Conservation (phyloP, 768 basidiomycete species). For the Lactarius vividus region DNA sequence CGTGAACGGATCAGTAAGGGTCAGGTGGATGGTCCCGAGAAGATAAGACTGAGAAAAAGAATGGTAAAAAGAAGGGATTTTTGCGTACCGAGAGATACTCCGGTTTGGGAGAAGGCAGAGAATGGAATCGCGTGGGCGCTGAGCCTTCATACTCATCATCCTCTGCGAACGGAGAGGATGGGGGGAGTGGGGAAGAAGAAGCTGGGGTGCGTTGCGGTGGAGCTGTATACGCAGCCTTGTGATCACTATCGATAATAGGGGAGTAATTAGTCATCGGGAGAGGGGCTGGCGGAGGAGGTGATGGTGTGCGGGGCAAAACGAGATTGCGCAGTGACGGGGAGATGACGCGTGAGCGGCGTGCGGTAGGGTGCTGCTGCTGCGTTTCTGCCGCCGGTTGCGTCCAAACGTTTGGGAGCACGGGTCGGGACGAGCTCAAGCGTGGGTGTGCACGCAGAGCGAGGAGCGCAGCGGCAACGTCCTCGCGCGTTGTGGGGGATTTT, state of each 20-base stretch:
- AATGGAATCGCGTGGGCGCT: background rate
- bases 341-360: slow-evolving; percentile 15
- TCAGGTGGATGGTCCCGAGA: slow-evolving; percentile 4
- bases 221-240: slow-evolving; percentile 3
- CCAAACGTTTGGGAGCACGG: background rate
- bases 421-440: slow-evolving; percentile 16
- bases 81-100: slow-evolving; percentile 10
- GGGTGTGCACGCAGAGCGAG: slow-evolving; percentile 24
- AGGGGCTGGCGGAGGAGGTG: slow-evolving; percentile 19
- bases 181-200: slow-evolving; percentile 26
- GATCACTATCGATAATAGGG: slow-evolving; percentile 18
- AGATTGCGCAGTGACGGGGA: slow-evolving; percentile 21
- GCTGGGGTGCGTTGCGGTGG: slow-evolving; percentile 10
- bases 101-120: slow-evolving; percentile 8
- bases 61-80: background rate
- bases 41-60: background rate
- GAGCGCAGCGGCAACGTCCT: slow-evolving; percentile 26
- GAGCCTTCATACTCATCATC: slow-evolving; percentile 11
- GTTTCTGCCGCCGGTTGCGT: background rate
- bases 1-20: background rate
- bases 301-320: slow-evolving; percentile 14
- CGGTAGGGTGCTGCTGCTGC: background rate
- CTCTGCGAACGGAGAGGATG: slow-evolving; percentile 26
- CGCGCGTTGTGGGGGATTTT: slow-evolving; percentile 14
- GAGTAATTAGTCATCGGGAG: background rate